Conservation (phyloP, 2,329 filamentous ascomycete genomes). For the Hypoxylon sp. region DNA sequence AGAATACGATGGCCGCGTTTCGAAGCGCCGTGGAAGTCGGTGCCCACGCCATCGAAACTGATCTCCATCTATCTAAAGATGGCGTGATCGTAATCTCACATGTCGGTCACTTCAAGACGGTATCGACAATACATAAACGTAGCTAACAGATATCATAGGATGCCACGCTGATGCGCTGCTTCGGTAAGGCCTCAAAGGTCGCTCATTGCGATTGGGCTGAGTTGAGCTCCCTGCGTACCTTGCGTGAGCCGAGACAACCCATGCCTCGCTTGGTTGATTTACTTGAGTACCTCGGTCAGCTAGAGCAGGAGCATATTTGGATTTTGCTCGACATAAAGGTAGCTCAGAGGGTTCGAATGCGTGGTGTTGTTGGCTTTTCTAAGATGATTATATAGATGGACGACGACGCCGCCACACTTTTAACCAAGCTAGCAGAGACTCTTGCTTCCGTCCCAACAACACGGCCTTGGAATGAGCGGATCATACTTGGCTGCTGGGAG, state of each 20-base stretch:
- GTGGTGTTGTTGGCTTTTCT: background rate
- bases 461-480: background rate
- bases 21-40: constrained; percentile 4
- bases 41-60: constrained; percentile 4
- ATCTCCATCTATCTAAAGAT: constrained; percentile 2
- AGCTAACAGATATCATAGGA: background rate
- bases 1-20: constrained; percentile 5
- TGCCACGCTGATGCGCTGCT: background rate
- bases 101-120: background rate
- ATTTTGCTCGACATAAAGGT: constrained; percentile 3
- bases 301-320: background rate
- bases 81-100: constrained; percentile 1
- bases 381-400: background rate
- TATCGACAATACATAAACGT: background rate
- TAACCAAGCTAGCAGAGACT: background rate
- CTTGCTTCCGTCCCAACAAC: background rate
- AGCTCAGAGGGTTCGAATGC: background rate
- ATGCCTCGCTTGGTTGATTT: background rate
- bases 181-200: background rate
- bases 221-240: background rate
- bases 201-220: background rate
- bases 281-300: background rate
- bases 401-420: background rate
- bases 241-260: background rate
- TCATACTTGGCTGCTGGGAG: background rate